phyloP scores from a whole-genome alignment of 805 yeast genomes.

The Metschnikowia lochheadii region DNA sequence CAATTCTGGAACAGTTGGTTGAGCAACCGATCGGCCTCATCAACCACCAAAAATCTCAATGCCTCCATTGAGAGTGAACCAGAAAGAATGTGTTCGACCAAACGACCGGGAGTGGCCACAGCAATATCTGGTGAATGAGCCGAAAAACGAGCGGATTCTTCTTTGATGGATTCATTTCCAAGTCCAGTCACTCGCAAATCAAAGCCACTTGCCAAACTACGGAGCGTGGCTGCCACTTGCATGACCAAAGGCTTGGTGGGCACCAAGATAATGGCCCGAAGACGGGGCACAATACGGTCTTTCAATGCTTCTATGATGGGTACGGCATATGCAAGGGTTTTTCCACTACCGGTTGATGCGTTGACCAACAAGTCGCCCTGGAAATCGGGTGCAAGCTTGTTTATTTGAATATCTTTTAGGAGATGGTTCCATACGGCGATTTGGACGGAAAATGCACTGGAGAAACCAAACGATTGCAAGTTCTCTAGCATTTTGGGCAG shows the following conservation, averaged over 20 bases:
- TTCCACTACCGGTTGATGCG: constrained; percentile 96
- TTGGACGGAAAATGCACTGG: constrained; percentile 74
- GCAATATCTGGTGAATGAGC: constrained; percentile 58
- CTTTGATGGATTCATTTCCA: constrained; percentile 53
- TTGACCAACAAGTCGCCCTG: constrained; percentile 81
- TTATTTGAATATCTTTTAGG: constrained; percentile 40
- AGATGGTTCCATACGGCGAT: constrained; percentile 56
- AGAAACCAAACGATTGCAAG: constrained; percentile 43
- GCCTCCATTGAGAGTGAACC: constrained; percentile 44
- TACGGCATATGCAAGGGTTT: constrained; percentile 81
- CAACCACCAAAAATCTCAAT: constrained; percentile 63
- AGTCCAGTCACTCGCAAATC: constrained; percentile 60
- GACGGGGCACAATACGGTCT: constrained; percentile 60
- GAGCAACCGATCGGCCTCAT: constrained; percentile 77
- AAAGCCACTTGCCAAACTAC: constrained; percentile 60
- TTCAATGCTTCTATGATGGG: constrained; percentile 74
- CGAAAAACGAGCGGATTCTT: constrained; percentile 54
- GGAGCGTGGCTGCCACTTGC: constrained; percentile 72
- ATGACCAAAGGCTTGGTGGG: constrained; percentile 86
- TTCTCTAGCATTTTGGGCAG: constrained; percentile 43
- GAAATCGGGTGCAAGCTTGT: constrained; percentile 45
- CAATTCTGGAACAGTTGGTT: constrained; percentile 94
- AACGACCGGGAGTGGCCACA: constrained; percentile 73
- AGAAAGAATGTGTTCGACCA: constrained; percentile 65
- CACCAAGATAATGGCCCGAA: constrained; percentile 73